These are phyloP conservation scores for Metschnikowia koreensis DNA, from an alignment of 805 yeast species.

Conservation along the genomic window DNA sequence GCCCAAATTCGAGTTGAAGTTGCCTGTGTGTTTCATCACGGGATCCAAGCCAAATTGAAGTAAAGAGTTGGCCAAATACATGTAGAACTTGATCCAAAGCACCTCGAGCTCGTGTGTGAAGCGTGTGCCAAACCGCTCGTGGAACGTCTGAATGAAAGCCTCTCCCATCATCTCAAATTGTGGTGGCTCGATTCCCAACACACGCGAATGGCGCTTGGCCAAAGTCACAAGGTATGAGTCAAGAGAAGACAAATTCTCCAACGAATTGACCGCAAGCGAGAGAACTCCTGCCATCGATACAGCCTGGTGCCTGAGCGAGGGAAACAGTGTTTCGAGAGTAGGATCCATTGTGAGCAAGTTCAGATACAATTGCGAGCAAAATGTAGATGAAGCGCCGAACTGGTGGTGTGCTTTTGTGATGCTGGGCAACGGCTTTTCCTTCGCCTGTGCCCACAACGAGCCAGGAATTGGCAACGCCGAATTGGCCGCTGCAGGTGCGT, in stretches of 20 bases:
- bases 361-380: slow-evolving; percentile 74
- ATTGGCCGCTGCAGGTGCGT: not conserved
- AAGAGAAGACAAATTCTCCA: slow-evolving; percentile 56
- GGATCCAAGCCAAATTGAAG: slow-evolving; percentile 62
- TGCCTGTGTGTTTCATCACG: slow-evolving; percentile 20
- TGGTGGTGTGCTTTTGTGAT: slow-evolving; percentile 13
- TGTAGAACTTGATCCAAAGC: slow-evolving; percentile 68
- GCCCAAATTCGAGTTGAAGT: not conserved
- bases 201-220: slow-evolving; percentile 74
- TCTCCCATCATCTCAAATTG: slow-evolving; percentile 73
- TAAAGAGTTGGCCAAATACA: slow-evolving; percentile 66
- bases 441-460: slow-evolving; percentile 9
- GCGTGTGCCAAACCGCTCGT: slow-evolving; percentile 55
- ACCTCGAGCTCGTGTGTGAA: slow-evolving; percentile 63
- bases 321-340: slow-evolving; percentile 60
- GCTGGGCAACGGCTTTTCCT: slow-evolving; percentile 14
- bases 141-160: slow-evolving; percentile 65
- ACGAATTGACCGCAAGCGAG: slow-evolving; percentile 60
- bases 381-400: slow-evolving; percentile 46
- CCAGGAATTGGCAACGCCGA: slow-evolving; percentile 18
- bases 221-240: slow-evolving; percentile 59
- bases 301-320: slow-evolving; percentile 77
- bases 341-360: slow-evolving; percentile 64
- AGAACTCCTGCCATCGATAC: slow-evolving; percentile 77
- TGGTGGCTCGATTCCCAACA: slow-evolving; percentile 67